Evolutionary conservation across 352 stramenopile species (phyloP).

Genomic region (Thalassiosira hispida): DNA sequence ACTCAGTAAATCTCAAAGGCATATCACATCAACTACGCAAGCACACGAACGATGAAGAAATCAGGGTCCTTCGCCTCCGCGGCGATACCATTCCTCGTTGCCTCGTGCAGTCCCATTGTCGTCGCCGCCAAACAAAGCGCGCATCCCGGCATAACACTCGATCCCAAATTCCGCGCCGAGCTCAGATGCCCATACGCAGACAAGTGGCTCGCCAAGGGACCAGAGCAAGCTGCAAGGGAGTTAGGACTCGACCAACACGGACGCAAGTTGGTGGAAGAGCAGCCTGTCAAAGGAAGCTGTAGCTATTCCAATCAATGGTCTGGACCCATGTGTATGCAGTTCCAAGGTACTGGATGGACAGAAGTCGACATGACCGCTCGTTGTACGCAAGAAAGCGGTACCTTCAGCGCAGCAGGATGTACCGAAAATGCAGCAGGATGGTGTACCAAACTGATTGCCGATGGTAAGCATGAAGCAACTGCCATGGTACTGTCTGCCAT

Average conservation of each 20-base stretch:
- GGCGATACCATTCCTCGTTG: neutral
- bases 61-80: neutral
- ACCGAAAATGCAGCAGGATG: conserved; percentile 29
- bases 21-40: too few species aligned
- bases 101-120: neutral
- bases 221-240: conserved; percentile 35
- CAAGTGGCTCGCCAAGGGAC: conserved; percentile 51
- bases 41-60: neutral
- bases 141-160: neutral
- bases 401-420: conserved; percentile 3
- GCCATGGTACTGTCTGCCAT: conserved; percentile 20
- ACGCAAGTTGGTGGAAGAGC: neutral
- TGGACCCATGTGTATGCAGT: conserved; percentile 34
- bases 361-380: conserved; percentile 16
- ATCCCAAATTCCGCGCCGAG: conserved; percentile 40
- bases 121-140: neutral
- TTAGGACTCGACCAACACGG: conserved; percentile 21
- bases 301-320: conserved; percentile 31
- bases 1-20: too few species aligned
- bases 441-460: conserved; percentile 34
- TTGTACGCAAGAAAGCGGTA: conserved; percentile 28
- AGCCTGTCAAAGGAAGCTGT: conserved; percentile 31
- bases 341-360: conserved; percentile 37
- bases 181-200: conserved; percentile 49
- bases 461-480: conserved; percentile 14